Percentiles rank a stretch among this genome's conserved stretches.
Evolutionary conservation across 2,329 filamentous ascomycete species (phyloP).

Genomic region (Metarhizium album): DNA sequence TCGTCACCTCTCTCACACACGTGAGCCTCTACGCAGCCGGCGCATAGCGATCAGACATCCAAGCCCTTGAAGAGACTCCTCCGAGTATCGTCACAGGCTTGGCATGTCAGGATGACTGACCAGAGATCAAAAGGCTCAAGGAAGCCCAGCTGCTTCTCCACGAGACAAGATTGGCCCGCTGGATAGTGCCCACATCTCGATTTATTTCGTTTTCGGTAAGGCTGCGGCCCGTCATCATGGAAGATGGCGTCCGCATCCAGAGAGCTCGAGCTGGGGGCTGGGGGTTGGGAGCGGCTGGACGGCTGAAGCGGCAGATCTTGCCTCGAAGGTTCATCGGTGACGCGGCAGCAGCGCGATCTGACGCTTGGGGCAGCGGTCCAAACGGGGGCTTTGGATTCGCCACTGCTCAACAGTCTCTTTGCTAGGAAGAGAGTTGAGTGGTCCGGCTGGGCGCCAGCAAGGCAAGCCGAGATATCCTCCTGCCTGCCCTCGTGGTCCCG

Average conservation of each 20-base stretch:
- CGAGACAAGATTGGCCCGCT: background rate
- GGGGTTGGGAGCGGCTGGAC: background rate
- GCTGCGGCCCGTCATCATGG: background rate
- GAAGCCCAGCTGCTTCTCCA: background rate
- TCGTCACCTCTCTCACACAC: background rate
- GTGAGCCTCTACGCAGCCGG: slow-evolving; percentile 1
- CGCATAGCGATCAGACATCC: background rate
- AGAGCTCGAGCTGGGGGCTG: too few species aligned
- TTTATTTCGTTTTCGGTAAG: background rate
- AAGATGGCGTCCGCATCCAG: too few species aligned
- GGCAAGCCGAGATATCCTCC: background rate
- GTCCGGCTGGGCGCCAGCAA: background rate
- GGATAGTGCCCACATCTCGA: background rate
- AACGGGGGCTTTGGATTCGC: too few species aligned
- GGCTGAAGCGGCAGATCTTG: slow-evolving; percentile 1
- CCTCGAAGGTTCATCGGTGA: background rate
- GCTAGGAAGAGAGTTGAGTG: too few species aligned
- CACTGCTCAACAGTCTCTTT: too few species aligned
- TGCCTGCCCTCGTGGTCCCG: background rate
- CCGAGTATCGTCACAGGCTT: background rate
- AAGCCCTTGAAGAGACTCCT: background rate
- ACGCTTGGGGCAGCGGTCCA: background rate
- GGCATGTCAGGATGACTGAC: background rate
- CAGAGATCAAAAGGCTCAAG: background rate
- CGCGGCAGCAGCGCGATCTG: background rate